A percentile compares a stretch with the other conserved stretches of the same genome.
Conservation (phyloP, 1,139 yeast species). For the Arxiozyma bovina region DNA sequence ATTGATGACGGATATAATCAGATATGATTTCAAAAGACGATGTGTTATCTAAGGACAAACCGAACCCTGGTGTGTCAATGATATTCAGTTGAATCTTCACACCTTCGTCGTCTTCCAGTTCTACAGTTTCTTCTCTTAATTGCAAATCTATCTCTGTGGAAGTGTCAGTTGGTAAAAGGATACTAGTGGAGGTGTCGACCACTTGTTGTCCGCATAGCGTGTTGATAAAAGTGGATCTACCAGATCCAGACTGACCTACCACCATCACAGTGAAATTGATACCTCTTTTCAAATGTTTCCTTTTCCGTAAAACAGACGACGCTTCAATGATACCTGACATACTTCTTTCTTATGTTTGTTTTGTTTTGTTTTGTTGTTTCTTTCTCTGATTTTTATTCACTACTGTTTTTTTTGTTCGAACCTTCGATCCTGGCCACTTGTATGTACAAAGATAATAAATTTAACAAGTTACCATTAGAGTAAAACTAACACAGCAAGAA, state of each 20-base stretch:
- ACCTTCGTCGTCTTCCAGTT: slow-evolving; percentile 70
- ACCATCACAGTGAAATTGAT: slow-evolving; percentile 78
- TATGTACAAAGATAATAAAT: neutral
- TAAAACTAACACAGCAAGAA: no score
- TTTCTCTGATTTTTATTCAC: neutral
- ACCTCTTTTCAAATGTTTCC: slow-evolving; percentile 79
- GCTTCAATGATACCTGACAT: slow-evolving; percentile 37
- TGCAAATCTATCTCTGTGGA: slow-evolving; percentile 39
- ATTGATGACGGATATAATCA: slow-evolving; percentile 67
- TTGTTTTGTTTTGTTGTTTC: neutral
- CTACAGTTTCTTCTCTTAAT: slow-evolving; percentile 46
- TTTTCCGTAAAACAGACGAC: slow-evolving; percentile 45
- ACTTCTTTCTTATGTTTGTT: no score
- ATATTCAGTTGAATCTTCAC: slow-evolving; percentile 55
- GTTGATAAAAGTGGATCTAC: slow-evolving; percentile 78
- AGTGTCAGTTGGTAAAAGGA: slow-evolving; percentile 39
- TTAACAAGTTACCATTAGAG: no score
- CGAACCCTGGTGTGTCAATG: slow-evolving; percentile 76
- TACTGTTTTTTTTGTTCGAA: neutral
- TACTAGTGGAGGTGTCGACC: slow-evolving; percentile 43
- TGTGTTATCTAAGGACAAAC: slow-evolving; percentile 62
- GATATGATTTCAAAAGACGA: slow-evolving; percentile 53
- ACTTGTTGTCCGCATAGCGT: slow-evolving; percentile 84
- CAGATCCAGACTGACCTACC: slow-evolving; percentile 72
- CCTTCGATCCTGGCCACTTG: neutral